These are phyloP conservation scores for Trichoderma atroviride DNA, from an alignment of 2,329 filamentous ascomycete species.

Conservation along the genomic window DNA sequence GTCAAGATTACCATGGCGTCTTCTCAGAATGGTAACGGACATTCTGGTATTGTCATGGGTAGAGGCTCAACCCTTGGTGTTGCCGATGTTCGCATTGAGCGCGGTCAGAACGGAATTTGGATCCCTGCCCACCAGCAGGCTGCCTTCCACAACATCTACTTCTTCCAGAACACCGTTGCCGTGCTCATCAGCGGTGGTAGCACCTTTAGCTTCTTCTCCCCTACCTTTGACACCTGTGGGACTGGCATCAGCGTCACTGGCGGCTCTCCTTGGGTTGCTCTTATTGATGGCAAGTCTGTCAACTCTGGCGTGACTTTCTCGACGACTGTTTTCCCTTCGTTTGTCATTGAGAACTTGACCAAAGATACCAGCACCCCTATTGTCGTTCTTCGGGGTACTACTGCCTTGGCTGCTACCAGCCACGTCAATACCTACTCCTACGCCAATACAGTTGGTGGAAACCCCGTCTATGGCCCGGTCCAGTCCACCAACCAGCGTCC, in stretches of 20 bases:
- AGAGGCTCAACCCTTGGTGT: slow-evolving; percentile 47
- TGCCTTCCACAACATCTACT: slow-evolving; percentile 48
- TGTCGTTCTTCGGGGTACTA: slow-evolving; percentile 39
- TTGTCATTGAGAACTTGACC: slow-evolving; percentile 48
- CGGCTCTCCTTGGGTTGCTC: slow-evolving; percentile 44
- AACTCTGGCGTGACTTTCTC: slow-evolving; percentile 47
- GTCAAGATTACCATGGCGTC: slow-evolving; percentile 46
- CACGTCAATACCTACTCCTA: slow-evolving; percentile 47
- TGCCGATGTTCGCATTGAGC: slow-evolving; percentile 46
- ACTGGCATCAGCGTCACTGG: slow-evolving; percentile 43
- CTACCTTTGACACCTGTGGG: slow-evolving; percentile 46
- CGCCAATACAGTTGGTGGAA: slow-evolving; percentile 46
- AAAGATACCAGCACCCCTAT: slow-evolving; percentile 45
- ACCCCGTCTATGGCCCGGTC: slow-evolving; percentile 45
- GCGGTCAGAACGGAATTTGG: slow-evolving; percentile 48
- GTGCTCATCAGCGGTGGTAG: slow-evolving; percentile 38
- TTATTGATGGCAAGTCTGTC: slow-evolving; percentile 46
- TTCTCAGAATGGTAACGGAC: slow-evolving; percentile 42
- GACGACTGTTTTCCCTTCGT: slow-evolving; percentile 44
- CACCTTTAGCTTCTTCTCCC: slow-evolving; percentile 45
- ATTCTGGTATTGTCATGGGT: slow-evolving; percentile 46
- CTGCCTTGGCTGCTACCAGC: slow-evolving; percentile 35
- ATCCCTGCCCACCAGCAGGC: slow-evolving; percentile 49
- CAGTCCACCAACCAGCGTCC: slow-evolving; percentile 40
- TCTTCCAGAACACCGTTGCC: slow-evolving; percentile 46